Percentiles rank a stretch among this genome's conserved stretches.
phyloP scores from a whole-genome alignment of 345 rosid genomes.

The Pistacia integerrima region DNA sequence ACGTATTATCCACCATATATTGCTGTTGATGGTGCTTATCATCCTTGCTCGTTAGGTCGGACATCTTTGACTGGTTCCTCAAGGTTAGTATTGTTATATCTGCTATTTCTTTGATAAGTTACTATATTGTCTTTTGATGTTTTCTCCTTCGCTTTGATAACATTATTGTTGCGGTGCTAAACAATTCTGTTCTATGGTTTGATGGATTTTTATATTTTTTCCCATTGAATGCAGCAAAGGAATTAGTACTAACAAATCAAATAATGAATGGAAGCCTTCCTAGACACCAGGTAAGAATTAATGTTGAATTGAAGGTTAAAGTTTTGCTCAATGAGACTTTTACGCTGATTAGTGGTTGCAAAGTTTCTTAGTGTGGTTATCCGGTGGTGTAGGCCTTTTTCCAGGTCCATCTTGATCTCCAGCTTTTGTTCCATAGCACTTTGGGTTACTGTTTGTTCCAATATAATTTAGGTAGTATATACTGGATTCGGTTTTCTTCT shows the following conservation, averaged over 20 bases:
- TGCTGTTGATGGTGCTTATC: conserved; percentile 70
- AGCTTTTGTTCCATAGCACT: conserved; percentile 54
- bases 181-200: neutral
- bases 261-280: conserved; percentile 35
- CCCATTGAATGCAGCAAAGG: conserved; percentile 38
- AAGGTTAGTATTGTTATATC: conserved; percentile 39
- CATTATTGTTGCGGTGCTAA: neutral
- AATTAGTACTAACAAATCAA: too few relatives aligned
- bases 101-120: too few relatives aligned
- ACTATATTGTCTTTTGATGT: too few relatives aligned
- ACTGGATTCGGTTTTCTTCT: too few relatives aligned
- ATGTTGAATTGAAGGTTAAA: conserved; percentile 35
- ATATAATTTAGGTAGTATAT: too few relatives aligned
- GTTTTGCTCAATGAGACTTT: conserved; percentile 17
- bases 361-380: neutral
- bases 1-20: conserved; percentile 77
- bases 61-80: conserved; percentile 59
- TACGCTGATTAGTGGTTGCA: conserved; percentile 23
- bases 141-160: neutral
- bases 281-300: conserved; percentile 54
- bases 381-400: neutral
- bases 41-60: conserved; percentile 53
- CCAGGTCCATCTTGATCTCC: conserved; percentile 63
- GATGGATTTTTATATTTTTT: neutral
- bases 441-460: neutral